These are phyloP conservation scores for Iris pallida DNA, from an alignment of 116 monocot genomes.

Conservation along the genomic window DNA sequence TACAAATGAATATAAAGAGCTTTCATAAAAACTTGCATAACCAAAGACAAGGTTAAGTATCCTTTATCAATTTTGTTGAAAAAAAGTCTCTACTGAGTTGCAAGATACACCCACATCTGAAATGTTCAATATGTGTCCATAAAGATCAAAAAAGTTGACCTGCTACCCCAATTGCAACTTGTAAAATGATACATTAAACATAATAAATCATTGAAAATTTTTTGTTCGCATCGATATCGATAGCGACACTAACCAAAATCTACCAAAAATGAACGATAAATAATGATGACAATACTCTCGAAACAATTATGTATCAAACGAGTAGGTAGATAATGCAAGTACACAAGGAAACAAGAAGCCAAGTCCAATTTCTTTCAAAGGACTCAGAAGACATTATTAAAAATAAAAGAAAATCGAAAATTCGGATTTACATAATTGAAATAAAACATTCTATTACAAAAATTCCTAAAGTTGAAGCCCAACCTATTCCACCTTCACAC, in stretches of 20 bases:
- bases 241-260: neutral
- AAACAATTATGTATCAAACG: no score
- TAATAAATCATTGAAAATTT: neutral
- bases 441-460: no score
- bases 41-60: slow-evolving; percentile 26
- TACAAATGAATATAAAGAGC: neutral
- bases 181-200: slow-evolving; percentile 10
- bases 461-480: no score
- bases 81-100: slow-evolving; percentile 49
- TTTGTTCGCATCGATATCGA: neutral
- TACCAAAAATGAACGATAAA: neutral
- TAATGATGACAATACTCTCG: no score
- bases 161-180: slow-evolving; percentile 25
- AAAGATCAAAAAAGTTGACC: slow-evolving; percentile 91
- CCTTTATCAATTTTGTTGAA: slow-evolving; percentile 69
- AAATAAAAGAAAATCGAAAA: no score
- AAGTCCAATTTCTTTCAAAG: no score
- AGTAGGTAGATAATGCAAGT: no score
- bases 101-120: slow-evolving; percentile 85
- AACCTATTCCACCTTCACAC: no score
- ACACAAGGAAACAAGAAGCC: no score
- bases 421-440: no score
- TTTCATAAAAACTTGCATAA: neutral
- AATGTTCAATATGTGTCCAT: slow-evolving; percentile 85
- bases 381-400: no score